phyloP scores from a whole-genome alignment of 257 asterid species.

The Solanum boliviense region DNA sequence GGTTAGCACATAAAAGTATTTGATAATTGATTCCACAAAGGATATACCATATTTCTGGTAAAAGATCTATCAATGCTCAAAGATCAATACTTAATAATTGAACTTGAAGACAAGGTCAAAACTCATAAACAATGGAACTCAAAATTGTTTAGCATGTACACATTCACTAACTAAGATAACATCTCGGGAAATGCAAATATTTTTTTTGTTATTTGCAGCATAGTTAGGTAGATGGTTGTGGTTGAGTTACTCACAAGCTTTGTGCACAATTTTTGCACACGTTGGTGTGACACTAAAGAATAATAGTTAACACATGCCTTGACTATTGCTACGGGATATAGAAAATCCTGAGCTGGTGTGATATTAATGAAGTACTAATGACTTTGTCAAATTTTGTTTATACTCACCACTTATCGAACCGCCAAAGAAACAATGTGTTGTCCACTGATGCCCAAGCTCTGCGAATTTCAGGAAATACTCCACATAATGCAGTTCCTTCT shows the following conservation, averaged over 20 bases:
- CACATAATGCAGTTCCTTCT: constrained; percentile 96
- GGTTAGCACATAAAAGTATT: not conserved
- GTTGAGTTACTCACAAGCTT: not conserved
- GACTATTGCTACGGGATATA: not conserved
- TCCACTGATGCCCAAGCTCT: constrained; percentile 99
- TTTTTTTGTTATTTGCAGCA: not conserved
- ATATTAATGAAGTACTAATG: not conserved
- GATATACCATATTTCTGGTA: not conserved
- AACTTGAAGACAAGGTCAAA: not conserved
- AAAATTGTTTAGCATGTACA: not conserved
- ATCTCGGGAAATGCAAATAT: not conserved
- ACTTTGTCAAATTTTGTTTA: not conserved
- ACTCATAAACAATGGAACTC: not conserved
- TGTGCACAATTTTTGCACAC: not conserved
- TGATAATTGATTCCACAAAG: not conserved
- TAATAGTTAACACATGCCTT: not conserved
- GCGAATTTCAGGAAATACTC: constrained; percentile 87
- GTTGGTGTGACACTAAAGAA: not conserved
- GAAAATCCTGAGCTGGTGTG: not conserved
- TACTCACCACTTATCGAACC: constrained; percentile 89
- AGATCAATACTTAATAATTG: not conserved
- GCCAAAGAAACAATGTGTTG: constrained; percentile 83
- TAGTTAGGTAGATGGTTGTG: not conserved
- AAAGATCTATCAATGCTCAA: not conserved
- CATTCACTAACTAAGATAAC: not conserved